Conservation (phyloP, 306 rosid species). For the Inga oerstediana region DNA sequence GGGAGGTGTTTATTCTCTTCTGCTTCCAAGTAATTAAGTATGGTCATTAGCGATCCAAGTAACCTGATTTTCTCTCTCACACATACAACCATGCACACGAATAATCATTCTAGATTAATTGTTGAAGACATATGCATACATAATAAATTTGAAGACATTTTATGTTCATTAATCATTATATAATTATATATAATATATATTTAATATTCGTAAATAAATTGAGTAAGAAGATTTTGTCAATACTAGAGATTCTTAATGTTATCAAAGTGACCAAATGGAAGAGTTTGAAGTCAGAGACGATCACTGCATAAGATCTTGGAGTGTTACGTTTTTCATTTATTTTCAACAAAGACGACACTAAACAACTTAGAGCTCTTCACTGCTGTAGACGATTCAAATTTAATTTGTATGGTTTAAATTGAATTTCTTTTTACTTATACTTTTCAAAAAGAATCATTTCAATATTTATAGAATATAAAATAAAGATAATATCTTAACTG, state of each 20-base stretch:
- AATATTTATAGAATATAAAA: no score
- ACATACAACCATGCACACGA: neutral
- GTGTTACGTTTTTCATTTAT: neutral
- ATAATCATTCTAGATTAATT: neutral
- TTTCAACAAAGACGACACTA: neutral
- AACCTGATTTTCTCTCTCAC: neutral
- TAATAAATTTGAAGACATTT: neutral
- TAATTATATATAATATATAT: neutral
- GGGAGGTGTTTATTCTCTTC: neutral
- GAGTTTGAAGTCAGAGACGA: neutral
- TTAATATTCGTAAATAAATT: neutral
- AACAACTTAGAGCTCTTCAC: no score
- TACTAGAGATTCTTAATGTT: neutral
- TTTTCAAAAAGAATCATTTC: no score
- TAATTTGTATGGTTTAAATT: no score
- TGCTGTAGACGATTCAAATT: no score
- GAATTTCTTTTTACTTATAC: no score
- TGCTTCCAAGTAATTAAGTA: neutral
- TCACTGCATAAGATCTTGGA: neutral
- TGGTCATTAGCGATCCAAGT: neutral
- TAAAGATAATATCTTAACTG: no score
- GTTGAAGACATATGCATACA: neutral
- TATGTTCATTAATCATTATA: neutral
- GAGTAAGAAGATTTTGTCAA: neutral
- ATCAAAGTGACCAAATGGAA: neutral